Evolutionary conservation across 2,329 filamentous ascomycete species (phyloP).

Genomic region (Alternaria brassicae): DNA sequence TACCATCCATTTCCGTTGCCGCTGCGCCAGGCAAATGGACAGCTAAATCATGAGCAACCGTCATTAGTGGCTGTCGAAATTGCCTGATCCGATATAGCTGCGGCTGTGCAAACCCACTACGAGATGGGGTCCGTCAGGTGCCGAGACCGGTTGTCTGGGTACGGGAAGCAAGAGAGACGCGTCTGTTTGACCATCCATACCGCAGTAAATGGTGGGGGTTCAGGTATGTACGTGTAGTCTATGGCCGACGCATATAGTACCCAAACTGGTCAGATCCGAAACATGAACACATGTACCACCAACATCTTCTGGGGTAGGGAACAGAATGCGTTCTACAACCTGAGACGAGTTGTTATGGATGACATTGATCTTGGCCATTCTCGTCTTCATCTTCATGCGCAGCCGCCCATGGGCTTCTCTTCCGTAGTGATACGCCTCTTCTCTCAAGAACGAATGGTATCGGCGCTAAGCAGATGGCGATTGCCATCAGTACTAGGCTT

Average conservation of each 20-base stretch:
- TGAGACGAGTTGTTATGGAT: neutral
- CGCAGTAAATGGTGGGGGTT: neutral
- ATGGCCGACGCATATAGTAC: neutral
- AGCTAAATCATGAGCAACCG: neutral
- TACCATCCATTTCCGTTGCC: neutral
- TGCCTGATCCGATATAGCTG: neutral
- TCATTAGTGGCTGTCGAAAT: neutral
- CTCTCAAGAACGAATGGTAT: conserved; percentile 46
- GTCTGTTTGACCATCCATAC: neutral
- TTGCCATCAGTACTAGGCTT: conserved; percentile 37
- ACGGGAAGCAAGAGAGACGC: neutral
- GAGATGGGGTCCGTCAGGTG: neutral
- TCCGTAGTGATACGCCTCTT: conserved; percentile 45
- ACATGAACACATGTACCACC: neutral
- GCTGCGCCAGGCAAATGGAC: neutral
- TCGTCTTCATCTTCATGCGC: conserved; percentile 48
- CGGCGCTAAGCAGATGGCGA: conserved; percentile 40
- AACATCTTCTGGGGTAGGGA: neutral
- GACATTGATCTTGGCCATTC: neutral
- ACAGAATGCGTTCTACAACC: neutral
- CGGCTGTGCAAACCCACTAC: neutral
- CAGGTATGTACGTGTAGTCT: neutral
- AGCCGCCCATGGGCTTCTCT: conserved; percentile 50
- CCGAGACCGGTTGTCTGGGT: neutral
- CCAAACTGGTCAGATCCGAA: neutral